These are phyloP conservation scores for Hymenoscyphus albidus DNA, from an alignment of 2,329 filamentous ascomycete genomes.

Conservation along the genomic window DNA sequence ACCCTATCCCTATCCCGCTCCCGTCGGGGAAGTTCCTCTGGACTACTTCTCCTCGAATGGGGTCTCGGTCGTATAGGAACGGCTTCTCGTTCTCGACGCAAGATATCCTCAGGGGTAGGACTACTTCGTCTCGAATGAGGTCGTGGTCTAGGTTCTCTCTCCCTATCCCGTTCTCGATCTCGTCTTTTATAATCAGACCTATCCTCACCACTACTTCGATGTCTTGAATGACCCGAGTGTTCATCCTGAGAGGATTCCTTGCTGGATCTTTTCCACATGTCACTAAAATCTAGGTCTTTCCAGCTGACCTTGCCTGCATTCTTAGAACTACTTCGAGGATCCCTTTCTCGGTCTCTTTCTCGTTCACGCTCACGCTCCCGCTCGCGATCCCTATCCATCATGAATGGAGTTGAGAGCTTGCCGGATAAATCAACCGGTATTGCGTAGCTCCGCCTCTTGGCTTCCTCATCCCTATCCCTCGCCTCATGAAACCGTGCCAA, in stretches of 20 bases:
- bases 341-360: slow-evolving; percentile 16
- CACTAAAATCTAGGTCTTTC: slow-evolving; percentile 23
- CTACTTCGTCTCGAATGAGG: slow-evolving; percentile 10
- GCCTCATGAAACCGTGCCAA: slow-evolving; percentile 12
- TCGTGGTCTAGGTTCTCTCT: slow-evolving; percentile 7
- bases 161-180: slow-evolving; percentile 18
- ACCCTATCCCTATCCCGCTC: slow-evolving; percentile 21
- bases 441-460: slow-evolving; percentile 22
- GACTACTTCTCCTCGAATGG: slow-evolving; percentile 6
- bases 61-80: slow-evolving; percentile 3
- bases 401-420: slow-evolving; percentile 31
- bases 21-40: slow-evolving; percentile 8
- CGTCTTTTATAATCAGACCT: slow-evolving; percentile 16
- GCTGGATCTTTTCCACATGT: slow-evolving; percentile 13
- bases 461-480: slow-evolving; percentile 29
- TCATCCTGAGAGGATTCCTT: slow-evolving; percentile 19
- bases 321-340: slow-evolving; percentile 14
- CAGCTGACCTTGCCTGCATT: slow-evolving; percentile 20
- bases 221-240: slow-evolving; percentile 2
- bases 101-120: slow-evolving; percentile 13
- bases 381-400: slow-evolving; percentile 29
- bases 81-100: slow-evolving; percentile 16
- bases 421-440: slow-evolving; percentile 31
- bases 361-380: background rate
- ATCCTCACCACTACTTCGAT: slow-evolving; percentile 7